Conservation (phyloP, 2,329 filamentous ascomycete species). For the Paraphaeosphaeria sporulosa region DNA sequence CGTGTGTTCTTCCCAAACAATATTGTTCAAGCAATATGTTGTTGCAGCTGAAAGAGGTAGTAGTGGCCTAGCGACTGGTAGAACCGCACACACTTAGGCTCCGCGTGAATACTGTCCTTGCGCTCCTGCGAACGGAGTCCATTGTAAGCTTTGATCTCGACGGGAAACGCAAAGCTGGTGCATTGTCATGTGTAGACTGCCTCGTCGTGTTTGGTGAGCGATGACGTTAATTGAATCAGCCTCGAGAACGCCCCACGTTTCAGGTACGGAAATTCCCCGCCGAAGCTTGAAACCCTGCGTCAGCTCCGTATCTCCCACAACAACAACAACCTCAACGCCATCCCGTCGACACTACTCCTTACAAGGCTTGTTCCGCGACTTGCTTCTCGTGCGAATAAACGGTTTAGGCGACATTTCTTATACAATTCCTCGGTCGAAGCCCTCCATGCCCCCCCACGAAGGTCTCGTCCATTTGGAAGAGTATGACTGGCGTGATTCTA, state of each 20-base stretch:
- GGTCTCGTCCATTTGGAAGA: slow-evolving; percentile 69
- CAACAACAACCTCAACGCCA: slow-evolving; percentile 1
- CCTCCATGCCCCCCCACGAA: slow-evolving; percentile 66
- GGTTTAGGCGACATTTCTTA: not conserved
- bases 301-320: not conserved
- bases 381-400: slow-evolving; percentile 3
- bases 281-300: not conserved
- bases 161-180: not conserved
- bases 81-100: not conserved
- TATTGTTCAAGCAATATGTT: not conserved
- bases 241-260: slow-evolving; percentile 11
- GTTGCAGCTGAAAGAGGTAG: not conserved
- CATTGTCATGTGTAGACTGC: not conserved
- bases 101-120: not conserved
- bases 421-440: not conserved
- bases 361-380: not conserved
- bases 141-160: slow-evolving; percentile 1
- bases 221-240: slow-evolving; percentile 13
- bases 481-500: slow-evolving; percentile 73
- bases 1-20: not conserved
- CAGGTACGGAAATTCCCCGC: slow-evolving; percentile 10
- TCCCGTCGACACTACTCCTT: not conserved
- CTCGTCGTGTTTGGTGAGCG: not conserved
- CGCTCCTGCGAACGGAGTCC: not conserved
- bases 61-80: not conserved